phyloP scores from a whole-genome alignment of 108 stramenopile species.

The Discostella stelligeroides region DNA sequence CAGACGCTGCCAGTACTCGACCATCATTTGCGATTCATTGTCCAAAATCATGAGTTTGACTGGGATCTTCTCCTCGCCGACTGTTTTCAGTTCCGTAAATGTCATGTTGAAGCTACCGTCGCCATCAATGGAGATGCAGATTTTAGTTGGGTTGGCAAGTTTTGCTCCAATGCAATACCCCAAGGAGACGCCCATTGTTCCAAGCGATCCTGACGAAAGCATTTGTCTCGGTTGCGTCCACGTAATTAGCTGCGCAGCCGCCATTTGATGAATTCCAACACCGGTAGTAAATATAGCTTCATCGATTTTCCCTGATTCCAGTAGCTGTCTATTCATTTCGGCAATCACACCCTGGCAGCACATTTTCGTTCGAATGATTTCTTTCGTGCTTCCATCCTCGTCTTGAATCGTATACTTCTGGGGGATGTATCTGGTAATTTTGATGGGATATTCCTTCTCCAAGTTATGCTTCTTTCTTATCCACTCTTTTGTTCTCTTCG shows the following conservation, averaged over 20 bases:
- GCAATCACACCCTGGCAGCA: slow-evolving; percentile 77
- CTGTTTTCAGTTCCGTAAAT: slow-evolving; percentile 90
- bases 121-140: slow-evolving; percentile 84
- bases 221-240: slow-evolving; percentile 93
- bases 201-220: slow-evolving; percentile 87
- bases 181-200: slow-evolving; percentile 90
- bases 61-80: slow-evolving; percentile 82
- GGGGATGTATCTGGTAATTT: slow-evolving; percentile 66
- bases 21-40: slow-evolving; percentile 94
- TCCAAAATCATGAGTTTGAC: slow-evolving; percentile 91
- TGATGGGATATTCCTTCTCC: slow-evolving; percentile 79
- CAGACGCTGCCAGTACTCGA: slow-evolving; percentile 92
- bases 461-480: slow-evolving; percentile 61
- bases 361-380: slow-evolving; percentile 59
- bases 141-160: slow-evolving; percentile 82
- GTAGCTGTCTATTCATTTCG: slow-evolving; percentile 77
- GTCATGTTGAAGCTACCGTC: slow-evolving; percentile 95
- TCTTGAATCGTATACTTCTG: slow-evolving; percentile 49
- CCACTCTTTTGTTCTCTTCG: slow-evolving; percentile 64
- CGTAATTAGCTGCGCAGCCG: slow-evolving; percentile 91
- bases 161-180: slow-evolving; percentile 90
- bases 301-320: slow-evolving; percentile 75
- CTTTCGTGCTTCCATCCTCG: slow-evolving; percentile 54
- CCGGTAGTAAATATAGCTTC: slow-evolving; percentile 85
- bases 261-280: slow-evolving; percentile 94